Base-by-base conservation (phyloP, 768 basidiomycete genomes). In the Mycena indigotica region DNA sequence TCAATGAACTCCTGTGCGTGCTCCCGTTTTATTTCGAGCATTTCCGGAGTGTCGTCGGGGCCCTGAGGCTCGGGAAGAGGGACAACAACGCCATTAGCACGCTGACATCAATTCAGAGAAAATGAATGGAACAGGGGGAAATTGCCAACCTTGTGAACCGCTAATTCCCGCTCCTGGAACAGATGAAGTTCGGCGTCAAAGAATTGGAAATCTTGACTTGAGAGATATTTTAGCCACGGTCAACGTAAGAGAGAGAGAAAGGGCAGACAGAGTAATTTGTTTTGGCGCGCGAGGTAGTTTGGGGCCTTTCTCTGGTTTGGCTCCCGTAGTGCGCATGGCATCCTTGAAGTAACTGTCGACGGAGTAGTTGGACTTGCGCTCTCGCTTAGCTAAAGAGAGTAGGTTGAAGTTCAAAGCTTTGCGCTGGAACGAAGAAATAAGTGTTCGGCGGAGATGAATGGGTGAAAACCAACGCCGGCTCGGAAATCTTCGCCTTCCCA, bases 171-270 rank as follows among this genome's bases (percentile, higher is more conserved):
- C 65, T 96, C 93, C 68, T 98, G 95, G 25, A 98, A 75, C 65
- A 85, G 86, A 3, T 85, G 80, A 12, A 98, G 73, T 52, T 87
- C 80, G 0, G 86, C 83, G 5, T 95, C 90, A 77, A 92, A 98
- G 80, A 99, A 98, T 68, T 99, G 96, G 81, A 94, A 96, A 71
- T 97, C 96, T 73, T 95, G 89, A 62, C 92, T 95, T n/a, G n/a
- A 65, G 24, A 54, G 19, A 45, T 28, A 2, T 25, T 24, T 25
- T 12, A 19, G 32, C 35, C 55, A 26, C 53, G 32, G n/a, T n/a
- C n/a, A n/a, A 52, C 32, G 65, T 41, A 6, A 29, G 40, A 58
- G 35, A 53, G 5, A 1, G 44, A 45, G 10, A 32, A 41, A 44
- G 23, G n/a, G 78, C 89, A 57, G 53, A 93, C 93, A 93, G 84